Evolutionary conservation across 1,139 yeast species (phyloP).

Genomic region (Scheffersomyces lignicola): DNA sequence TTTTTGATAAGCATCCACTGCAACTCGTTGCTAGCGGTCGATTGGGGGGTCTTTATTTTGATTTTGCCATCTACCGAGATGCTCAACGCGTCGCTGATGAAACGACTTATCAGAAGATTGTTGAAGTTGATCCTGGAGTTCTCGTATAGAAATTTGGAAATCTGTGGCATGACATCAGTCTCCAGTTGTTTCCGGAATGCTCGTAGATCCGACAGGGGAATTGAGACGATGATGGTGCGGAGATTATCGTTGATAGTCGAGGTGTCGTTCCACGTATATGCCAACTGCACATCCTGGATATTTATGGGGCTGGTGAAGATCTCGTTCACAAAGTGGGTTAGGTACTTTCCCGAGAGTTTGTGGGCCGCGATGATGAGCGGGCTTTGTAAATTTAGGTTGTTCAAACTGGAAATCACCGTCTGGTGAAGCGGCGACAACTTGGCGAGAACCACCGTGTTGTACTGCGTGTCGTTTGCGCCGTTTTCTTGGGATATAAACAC

Average conservation of each 20-base stretch:
- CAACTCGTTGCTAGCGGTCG: not conserved
- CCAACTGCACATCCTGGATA: not conserved
- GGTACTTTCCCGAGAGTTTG: not conserved
- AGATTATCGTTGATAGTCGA: not conserved
- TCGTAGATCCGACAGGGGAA: not conserved
- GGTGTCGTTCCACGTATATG: not conserved
- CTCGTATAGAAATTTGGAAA: not conserved
- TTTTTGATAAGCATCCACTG: not conserved
- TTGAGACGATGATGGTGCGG: not conserved
- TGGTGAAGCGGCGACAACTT: not conserved
- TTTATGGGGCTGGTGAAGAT: not conserved
- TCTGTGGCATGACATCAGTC: not conserved
- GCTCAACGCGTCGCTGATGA: not conserved
- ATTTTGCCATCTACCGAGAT: conserved; percentile 1
- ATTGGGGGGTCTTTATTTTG: conserved; percentile 1
- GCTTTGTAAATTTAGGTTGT: not conserved
- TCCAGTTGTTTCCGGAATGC: not conserved
- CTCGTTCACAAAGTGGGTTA: not conserved
- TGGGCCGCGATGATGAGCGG: not conserved
- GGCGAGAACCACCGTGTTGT: not conserved
- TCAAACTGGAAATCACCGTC: not conserved
- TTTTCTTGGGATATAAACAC: not conserved
- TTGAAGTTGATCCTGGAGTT: not conserved
- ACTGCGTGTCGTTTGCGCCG: not conserved
- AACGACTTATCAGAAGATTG: not conserved